These are phyloP conservation scores for Pedinophyceae sp. DNA, from an alignment of 139 green algal species.

Conservation along the genomic window DNA sequence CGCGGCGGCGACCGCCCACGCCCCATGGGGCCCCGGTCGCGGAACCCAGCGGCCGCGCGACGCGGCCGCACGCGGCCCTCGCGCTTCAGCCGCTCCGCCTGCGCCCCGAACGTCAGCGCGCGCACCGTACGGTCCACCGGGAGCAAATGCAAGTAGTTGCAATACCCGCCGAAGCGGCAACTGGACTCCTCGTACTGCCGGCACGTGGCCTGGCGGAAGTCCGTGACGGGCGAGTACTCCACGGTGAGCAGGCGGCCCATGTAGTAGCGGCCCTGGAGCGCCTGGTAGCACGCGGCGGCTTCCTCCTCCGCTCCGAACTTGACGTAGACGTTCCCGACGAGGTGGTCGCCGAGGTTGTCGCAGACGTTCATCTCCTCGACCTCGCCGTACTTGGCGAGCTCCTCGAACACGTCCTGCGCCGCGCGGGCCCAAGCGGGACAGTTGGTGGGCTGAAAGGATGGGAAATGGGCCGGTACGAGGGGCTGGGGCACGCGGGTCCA, in stretches of 20 bases:
- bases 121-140: slow-evolving; percentile 36
- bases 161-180: slow-evolving; percentile 92
- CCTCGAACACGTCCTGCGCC: slow-evolving; percentile 95
- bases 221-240: slow-evolving; percentile 94
- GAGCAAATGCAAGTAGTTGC: slow-evolving; percentile 99
- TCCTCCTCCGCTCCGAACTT: slow-evolving; percentile 85
- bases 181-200: slow-evolving; percentile 95
- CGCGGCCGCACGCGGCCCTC: not conserved
- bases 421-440: too few relatives aligned
- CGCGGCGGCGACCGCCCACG: too few relatives aligned
- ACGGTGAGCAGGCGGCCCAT: slow-evolving; percentile 69
- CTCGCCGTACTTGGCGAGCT: slow-evolving; percentile 79
- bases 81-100: not conserved
- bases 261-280: slow-evolving; percentile 64
- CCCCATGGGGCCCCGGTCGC: too few relatives aligned
- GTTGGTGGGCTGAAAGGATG: too few relatives aligned
- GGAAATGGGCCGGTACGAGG: too few relatives aligned
- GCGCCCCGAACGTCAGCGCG: not conserved
- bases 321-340: slow-evolving; percentile 89
- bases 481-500: too few relatives aligned
- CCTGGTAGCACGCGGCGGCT: slow-evolving; percentile 44
- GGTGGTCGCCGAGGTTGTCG: slow-evolving; percentile 95
- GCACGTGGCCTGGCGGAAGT: slow-evolving; percentile 92
- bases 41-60: too few relatives aligned
- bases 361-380: slow-evolving; percentile 94